Percentiles rank a stretch among this genome's conserved stretches.
Conservation (phyloP, 179 eudicot genomes). For the Camellia oleifera region DNA sequence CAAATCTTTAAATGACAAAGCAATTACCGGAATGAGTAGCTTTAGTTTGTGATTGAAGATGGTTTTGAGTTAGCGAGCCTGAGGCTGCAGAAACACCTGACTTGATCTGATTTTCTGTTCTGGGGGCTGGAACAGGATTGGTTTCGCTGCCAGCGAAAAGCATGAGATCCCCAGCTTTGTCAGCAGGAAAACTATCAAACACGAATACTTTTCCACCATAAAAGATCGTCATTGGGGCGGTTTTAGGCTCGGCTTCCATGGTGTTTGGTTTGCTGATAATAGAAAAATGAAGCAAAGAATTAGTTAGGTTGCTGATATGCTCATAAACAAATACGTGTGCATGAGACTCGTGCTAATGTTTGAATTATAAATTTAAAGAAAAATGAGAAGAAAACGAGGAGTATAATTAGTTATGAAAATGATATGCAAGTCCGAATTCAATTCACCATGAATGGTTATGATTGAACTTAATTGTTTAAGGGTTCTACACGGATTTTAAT, state of each 20-base stretch:
- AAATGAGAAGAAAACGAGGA: no score
- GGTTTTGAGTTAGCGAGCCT: constrained; percentile 7
- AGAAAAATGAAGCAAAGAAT: no score
- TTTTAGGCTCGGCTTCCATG: constrained; percentile 25
- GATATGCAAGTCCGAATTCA: background rate
- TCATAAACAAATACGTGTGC: no score
- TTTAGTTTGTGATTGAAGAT: background rate
- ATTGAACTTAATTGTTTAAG: background rate
- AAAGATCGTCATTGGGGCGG: constrained; percentile 59
- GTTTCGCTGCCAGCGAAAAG: constrained; percentile 26
- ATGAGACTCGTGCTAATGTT: no score
- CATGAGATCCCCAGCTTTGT: constrained; percentile 42
- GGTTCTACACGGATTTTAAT: no score
- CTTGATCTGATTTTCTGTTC: background rate
- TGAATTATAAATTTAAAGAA: no score
- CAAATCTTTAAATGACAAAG: background rate
- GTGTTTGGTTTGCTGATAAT: background rate
- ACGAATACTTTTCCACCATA: constrained; percentile 51
- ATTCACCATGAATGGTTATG: background rate
- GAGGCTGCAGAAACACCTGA: background rate
- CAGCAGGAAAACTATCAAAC: constrained; percentile 45
- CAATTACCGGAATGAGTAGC: constrained; percentile 22
- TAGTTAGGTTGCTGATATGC: no score
- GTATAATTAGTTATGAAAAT: constrained; percentile 14
- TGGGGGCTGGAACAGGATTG: background rate